Evolutionary conservation across 2,329 filamentous ascomycete species (phyloP), one percentile per base, ranked within the genome.

Genomic region (Claviceps purpurea): DNA sequence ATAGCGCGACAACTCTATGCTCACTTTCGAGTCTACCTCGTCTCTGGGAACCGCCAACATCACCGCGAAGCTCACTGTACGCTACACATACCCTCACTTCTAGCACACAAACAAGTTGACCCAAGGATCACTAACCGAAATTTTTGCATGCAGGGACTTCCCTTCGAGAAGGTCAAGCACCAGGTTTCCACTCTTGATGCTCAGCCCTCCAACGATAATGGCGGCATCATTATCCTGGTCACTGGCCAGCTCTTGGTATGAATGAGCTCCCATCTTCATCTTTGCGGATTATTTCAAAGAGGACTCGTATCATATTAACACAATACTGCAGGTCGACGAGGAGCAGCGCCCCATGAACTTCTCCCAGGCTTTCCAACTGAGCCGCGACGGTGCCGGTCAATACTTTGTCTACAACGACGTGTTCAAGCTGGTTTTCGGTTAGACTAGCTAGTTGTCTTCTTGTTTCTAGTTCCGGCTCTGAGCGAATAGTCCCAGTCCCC

Each of bases 321-420:
- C 37, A 46, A 2, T 20, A 7, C 16, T 43, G 45, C 55, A 95
- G 89, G 83, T 95, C 61, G 89, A 95, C 58, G 89, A 90, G 60
- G 82, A 89, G 70, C 76, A 86, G 68, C 81, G 81, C 63, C 87
- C 89, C 45, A 93, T 96, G 85, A 89, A 81, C 78, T 98, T 90
- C 73, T 84, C 84, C 52, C 90, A 97, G 73, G 73, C 79, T 52
- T 97, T 97, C 79, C 86, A 94, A 70, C 84, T 97, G 56, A 70
- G 81, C 58, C 83, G 81, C 55, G 85, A 89, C 52, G 70, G 70
- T 49, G 70, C 70, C 50, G 84, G 82, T 61, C 82, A 77, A 71
- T 95, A 85, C 75, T 96, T 81, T 68, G 86, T 97, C 66, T 84
- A 84, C 74, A 96, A 97, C 76, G 91, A 97, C 69, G 73, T 97